Evolutionary conservation across 306 rosid species (phyloP), one percentile per base, ranked within the genome.

Genomic region (Trichosanthes cucumerina): DNA sequence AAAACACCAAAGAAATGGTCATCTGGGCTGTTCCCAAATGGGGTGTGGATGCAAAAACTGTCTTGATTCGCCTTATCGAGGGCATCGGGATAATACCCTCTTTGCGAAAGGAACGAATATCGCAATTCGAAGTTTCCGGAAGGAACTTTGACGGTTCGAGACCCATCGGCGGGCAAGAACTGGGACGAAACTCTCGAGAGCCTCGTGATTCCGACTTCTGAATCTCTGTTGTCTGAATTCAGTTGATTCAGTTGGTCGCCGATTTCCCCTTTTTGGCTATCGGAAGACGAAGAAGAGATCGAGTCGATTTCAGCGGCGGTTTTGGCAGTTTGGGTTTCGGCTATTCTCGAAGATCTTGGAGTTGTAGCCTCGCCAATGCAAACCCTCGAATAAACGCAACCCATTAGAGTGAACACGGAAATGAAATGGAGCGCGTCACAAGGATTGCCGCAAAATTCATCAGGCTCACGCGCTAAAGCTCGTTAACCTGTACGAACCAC

Each of bases 51-150:
- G 80, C 97, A 91, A 79, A 92, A 96, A 79, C 99, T 96, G 73
- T 92, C 99, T 77, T 96, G 99, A 80, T 96, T 96, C 0, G 98
- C 98, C 86, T 96, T 96, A 81, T 96, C 99, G 1, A 96, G 91
- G 23, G 99, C 98, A 82, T 96, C 98, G 1, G 99, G 99, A 82
- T 96, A 96, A 75, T 90, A 96, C 11, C 99, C 99, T 49, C 99
- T 82, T 79, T 96, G 99, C 0, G 99, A 96, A 53, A 96, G 65
- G 49, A 84, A 96, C 2, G 98, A 92, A 71, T 91, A 96, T 3
- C 86, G 82, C 43, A 96, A 79, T 72, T 96, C 96, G 39, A 82
- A 96, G 76, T 87, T 84, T 0, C 68, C 87, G 0, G 92, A 88
- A 54, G 96, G 91, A 19, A 96, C 78, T 38, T 87, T 88, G 2